phyloP scores from a whole-genome alignment of 768 basidiomycete species.

The Cystofilobasidium capitatum region DNA sequence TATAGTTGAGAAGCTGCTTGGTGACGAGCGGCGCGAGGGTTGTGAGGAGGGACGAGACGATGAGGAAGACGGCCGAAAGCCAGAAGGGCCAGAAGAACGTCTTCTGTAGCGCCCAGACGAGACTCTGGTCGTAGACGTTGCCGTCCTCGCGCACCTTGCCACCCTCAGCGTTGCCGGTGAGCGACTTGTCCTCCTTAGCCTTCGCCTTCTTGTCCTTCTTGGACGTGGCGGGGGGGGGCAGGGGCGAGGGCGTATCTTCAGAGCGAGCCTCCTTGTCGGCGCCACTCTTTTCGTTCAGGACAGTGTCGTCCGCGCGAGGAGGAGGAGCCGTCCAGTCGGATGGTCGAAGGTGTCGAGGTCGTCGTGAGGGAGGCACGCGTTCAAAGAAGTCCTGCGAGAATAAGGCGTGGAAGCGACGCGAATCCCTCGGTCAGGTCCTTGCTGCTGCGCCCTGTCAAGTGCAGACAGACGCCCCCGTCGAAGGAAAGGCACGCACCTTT shows the following conservation, averaged over 20 bases:
- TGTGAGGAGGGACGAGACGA: slow-evolving; percentile 43
- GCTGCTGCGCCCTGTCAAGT: neutral
- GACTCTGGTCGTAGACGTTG: slow-evolving; percentile 45
- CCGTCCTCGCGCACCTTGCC: slow-evolving; percentile 22
- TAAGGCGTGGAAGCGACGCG: neutral
- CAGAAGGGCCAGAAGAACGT: slow-evolving; percentile 48
- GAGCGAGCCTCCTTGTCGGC: neutral
- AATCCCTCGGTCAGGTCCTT: too few species aligned
- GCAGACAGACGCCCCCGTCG: too few species aligned
- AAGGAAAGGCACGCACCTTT: neutral
- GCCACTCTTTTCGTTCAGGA: neutral
- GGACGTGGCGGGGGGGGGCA: neutral
- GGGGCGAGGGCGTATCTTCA: too few species aligned
- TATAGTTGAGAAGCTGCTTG: slow-evolving; percentile 54
- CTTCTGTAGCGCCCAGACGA: slow-evolving; percentile 46
- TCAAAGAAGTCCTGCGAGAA: slow-evolving; percentile 44
- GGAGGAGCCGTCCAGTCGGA: slow-evolving; percentile 27
- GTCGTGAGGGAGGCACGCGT: slow-evolving; percentile 48
- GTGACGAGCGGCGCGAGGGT: slow-evolving; percentile 52
- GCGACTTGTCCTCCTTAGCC: slow-evolving; percentile 15
- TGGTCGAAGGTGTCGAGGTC: slow-evolving; percentile 33
- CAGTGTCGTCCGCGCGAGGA: neutral
- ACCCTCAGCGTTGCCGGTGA: slow-evolving; percentile 19
- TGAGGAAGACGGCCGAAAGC: slow-evolving; percentile 45
- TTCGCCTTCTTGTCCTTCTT: neutral